These are phyloP conservation scores for Allium cepa DNA, from an alignment of 106 monocot genomes.

Conservation along the genomic window DNA sequence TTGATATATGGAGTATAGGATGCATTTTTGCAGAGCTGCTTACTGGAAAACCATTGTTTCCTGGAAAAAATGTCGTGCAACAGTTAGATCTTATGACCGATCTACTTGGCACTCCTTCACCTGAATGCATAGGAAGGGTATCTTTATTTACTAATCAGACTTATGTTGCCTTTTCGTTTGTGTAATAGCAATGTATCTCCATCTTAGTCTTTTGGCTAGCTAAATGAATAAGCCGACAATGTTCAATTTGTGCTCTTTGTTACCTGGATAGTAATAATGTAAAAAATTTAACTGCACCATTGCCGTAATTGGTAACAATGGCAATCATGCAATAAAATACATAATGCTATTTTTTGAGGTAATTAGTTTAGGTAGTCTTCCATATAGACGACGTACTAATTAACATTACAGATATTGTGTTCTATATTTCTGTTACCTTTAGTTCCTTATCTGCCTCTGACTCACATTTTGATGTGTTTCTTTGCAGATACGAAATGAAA, in stretches of 20 bases:
- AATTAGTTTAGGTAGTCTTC: no score
- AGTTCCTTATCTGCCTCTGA: not conserved
- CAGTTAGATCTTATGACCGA: constrained; percentile 68
- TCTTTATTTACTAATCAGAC: no score
- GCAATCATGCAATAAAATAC: no score
- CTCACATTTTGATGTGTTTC: not conserved
- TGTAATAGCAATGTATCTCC: not conserved
- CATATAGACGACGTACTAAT: no score
- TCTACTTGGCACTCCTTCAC: constrained; percentile 58
- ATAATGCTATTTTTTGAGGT: no score
- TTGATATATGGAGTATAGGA: constrained; percentile 78
- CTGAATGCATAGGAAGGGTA: constrained; percentile 37
- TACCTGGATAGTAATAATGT: not conserved
- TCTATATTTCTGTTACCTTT: no score
- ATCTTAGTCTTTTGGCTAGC: not conserved
- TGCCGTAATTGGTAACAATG: no score
- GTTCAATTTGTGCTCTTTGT: not conserved
- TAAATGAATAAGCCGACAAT: not conserved
- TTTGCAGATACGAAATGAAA: constrained; percentile 59
- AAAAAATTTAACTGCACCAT: no score
- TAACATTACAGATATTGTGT: no score
- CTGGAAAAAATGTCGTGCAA: constrained; percentile 71
- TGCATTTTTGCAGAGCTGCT: constrained; percentile 68
- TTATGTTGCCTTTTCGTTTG: not conserved
- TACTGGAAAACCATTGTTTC: constrained; percentile 50